These are phyloP conservation scores for Ceratocystis albifundus DNA, from an alignment of 2,329 filamentous ascomycete species.

Conservation along the genomic window DNA sequence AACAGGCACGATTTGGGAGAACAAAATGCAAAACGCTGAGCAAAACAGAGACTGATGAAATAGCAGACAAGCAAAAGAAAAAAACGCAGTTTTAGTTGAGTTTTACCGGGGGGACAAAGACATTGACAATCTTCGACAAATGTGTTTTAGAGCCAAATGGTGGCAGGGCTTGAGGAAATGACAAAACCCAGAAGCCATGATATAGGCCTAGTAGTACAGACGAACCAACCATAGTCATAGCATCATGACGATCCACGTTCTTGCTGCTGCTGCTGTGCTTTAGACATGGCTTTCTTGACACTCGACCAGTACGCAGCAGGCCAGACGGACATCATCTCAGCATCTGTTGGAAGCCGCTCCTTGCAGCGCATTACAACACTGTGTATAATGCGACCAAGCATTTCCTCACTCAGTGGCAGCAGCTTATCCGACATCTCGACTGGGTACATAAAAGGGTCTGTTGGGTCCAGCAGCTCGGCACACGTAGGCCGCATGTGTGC, in stretches of 20 bases:
- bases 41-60: not conserved
- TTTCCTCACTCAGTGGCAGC: slow-evolving; percentile 50
- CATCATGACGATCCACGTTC: not conserved
- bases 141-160: not conserved
- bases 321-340: slow-evolving; percentile 45
- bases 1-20: not conserved
- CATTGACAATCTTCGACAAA: too few species aligned
- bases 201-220: not conserved
- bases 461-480: slow-evolving; percentile 46
- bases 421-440: slow-evolving; percentile 43
- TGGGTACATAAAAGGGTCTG: slow-evolving; percentile 54
- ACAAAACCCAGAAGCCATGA: not conserved
- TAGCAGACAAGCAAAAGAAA: not conserved
- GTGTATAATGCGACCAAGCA: slow-evolving; percentile 50
- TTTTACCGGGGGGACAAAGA: not conserved
- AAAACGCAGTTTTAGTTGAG: not conserved
- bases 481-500: slow-evolving; percentile 52
- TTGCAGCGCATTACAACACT: slow-evolving; percentile 49
- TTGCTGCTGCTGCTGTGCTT: slow-evolving; percentile 18
- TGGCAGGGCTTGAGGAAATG: not conserved
- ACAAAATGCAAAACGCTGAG: not conserved
- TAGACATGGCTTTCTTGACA: slow-evolving; percentile 40
- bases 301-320: slow-evolving; percentile 51
- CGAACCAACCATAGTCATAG: not conserved
- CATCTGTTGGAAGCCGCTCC: slow-evolving; percentile 47